Percentiles rank a stretch among this genome's conserved stretches.
Evolutionary conservation across 2,329 filamentous ascomycete species (phyloP).

Genomic region (Ascochyta clinopodiicola): DNA sequence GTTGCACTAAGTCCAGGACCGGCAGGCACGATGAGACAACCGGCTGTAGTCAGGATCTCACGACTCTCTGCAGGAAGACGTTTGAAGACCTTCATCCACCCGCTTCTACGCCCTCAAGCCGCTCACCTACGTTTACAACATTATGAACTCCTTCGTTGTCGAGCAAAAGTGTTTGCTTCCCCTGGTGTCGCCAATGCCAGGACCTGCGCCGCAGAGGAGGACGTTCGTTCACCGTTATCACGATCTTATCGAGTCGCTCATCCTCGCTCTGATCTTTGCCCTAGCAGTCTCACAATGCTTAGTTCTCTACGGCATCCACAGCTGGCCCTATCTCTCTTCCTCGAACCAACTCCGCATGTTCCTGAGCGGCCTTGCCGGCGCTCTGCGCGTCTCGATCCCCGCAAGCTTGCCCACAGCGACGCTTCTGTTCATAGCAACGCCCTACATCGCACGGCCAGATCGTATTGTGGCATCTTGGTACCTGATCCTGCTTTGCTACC

Average conservation of each 20-base stretch:
- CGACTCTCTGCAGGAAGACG: too few relatives aligned
- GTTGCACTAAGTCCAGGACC: neutral
- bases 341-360: slow-evolving; percentile 9
- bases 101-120: too few relatives aligned
- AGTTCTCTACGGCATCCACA: slow-evolving; percentile 23
- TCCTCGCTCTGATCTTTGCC: slow-evolving; percentile 11
- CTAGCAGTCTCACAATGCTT: slow-evolving; percentile 24
- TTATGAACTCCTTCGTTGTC: neutral
- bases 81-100: neutral
- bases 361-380: slow-evolving; percentile 23
- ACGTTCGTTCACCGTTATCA: neutral
- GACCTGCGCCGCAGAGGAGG: neutral
- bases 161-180: slow-evolving; percentile 16
- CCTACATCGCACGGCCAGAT: slow-evolving; percentile 26
- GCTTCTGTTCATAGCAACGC: slow-evolving; percentile 29
- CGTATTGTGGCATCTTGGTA: slow-evolving; percentile 26
- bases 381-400: slow-evolving; percentile 28
- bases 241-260: slow-evolving; percentile 5
- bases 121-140: neutral
- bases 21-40: slow-evolving; percentile 9
- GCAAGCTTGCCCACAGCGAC: slow-evolving; percentile 28
- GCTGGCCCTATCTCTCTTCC: neutral
- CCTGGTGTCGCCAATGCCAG: neutral
- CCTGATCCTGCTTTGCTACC: slow-evolving; percentile 31
- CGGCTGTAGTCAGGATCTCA: neutral